Conservation (phyloP, 768 basidiomycete species). For the Solioccasus polychromus region DNA sequence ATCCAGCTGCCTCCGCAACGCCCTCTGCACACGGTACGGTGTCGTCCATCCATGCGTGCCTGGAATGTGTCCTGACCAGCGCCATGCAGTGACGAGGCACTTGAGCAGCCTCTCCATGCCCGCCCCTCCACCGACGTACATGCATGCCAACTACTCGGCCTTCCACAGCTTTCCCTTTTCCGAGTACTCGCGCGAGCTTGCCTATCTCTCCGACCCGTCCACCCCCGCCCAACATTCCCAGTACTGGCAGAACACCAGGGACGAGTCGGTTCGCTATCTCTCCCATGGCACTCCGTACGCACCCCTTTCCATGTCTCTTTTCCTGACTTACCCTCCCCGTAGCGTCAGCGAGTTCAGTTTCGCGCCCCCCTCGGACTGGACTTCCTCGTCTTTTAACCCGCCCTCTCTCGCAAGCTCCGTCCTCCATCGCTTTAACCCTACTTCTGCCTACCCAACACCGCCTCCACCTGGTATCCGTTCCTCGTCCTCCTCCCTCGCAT, state of each 20-base stretch:
- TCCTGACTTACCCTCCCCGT: slow-evolving; percentile 9
- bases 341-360: slow-evolving; percentile 30
- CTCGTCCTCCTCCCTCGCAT: slow-evolving; percentile 74
- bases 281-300: slow-evolving; percentile 52
- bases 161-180: slow-evolving; percentile 52
- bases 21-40: slow-evolving; percentile 75
- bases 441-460: slow-evolving; percentile 67
- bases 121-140: slow-evolving; percentile 60
- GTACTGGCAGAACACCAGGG: slow-evolving; percentile 64
- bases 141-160: slow-evolving; percentile 43
- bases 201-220: slow-evolving; percentile 52
- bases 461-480: slow-evolving; percentile 59
- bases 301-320: background rate
- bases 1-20: slow-evolving; percentile 73
- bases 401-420: slow-evolving; percentile 61
- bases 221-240: slow-evolving; percentile 44
- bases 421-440: slow-evolving; percentile 60
- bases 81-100: slow-evolving; percentile 60
- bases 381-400: slow-evolving; percentile 41
- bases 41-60: background rate
- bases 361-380: slow-evolving; percentile 40
- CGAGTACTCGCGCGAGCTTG: slow-evolving; percentile 63
- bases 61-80: slow-evolving; percentile 18
- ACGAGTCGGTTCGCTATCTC: slow-evolving; percentile 59
- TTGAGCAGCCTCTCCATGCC: slow-evolving; percentile 56